A percentile compares a stretch with the other conserved stretches of the same genome.
These are phyloP conservation scores for Dichotomocladium elegans DNA, from an alignment of 371 early-diverging fungal genomes.

Conservation along the genomic window DNA sequence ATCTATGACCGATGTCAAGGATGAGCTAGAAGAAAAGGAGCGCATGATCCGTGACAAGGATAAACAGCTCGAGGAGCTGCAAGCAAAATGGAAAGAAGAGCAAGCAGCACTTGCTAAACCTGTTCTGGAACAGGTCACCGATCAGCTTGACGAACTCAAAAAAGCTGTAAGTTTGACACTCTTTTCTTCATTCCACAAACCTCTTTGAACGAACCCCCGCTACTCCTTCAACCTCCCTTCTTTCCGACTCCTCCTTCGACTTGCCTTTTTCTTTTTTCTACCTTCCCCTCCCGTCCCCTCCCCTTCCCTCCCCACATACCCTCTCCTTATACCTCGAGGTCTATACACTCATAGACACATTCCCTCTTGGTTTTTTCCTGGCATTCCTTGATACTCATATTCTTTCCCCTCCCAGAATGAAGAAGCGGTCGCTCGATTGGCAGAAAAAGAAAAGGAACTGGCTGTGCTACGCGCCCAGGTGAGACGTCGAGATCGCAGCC, in stretches of 20 bases:
- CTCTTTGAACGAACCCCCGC: background rate
- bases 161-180: conserved; percentile 26
- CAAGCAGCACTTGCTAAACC: conserved; percentile 36
- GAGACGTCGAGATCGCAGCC: conserved; percentile 29
- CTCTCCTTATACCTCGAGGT: background rate
- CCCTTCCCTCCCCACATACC: too few species aligned
- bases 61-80: conserved; percentile 25
- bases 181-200: background rate
- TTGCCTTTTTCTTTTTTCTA: background rate
- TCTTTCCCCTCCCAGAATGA: conserved; percentile 43
- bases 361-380: background rate
- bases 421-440: conserved; percentile 26
- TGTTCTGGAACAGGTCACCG: conserved; percentile 30
- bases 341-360: background rate
- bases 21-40: conserved; percentile 30
- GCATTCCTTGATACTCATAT: background rate
- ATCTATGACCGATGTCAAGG: conserved; percentile 1
- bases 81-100: conserved; percentile 29
- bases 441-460: conserved; percentile 40
- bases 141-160: conserved; percentile 36
- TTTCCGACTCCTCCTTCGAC: background rate
- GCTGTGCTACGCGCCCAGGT: conserved; percentile 30
- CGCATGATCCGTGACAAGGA: conserved; percentile 24
- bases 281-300: background rate
- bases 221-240: background rate